Conservation (phyloP, 768 basidiomycete genomes). For the Hysterangium stoloniferum region DNA sequence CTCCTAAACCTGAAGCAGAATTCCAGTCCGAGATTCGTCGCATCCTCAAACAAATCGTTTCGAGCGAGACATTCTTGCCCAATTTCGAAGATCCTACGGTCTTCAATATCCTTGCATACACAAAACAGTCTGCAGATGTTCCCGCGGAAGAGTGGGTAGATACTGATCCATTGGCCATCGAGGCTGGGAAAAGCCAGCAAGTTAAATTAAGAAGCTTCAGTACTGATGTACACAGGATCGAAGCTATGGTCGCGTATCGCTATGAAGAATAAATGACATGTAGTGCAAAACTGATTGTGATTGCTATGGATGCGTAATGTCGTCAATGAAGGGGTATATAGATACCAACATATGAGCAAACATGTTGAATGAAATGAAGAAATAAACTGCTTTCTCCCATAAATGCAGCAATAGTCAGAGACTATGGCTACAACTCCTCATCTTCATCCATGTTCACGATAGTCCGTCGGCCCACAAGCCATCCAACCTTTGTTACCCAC, state of each 20-base stretch:
- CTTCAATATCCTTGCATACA: constrained; percentile 97
- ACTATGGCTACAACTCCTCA: constrained; percentile 17
- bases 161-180: constrained; percentile 86
- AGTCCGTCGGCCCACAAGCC: constrained; percentile 50
- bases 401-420: background rate
- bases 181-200: constrained; percentile 87
- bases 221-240: constrained; percentile 95
- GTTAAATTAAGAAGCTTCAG: constrained; percentile 95
- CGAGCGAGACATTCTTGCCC: constrained; percentile 93
- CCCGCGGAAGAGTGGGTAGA: constrained; percentile 95
- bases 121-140: constrained; percentile 83
- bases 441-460: constrained; percentile 26
- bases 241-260: constrained; percentile 96
- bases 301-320: background rate
- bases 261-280: constrained; percentile 51
- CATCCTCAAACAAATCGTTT: constrained; percentile 97
- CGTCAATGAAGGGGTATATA: background rate
- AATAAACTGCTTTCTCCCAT: background rate
- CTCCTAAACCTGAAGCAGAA: constrained; percentile 72
- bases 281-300: background rate
- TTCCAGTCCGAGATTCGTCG: constrained; percentile 97
- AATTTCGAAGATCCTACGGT: constrained; percentile 92
- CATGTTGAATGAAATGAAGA: background rate
- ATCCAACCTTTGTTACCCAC: constrained; percentile 72
- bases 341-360: background rate